Percentiles rank a stretch among this genome's conserved stretches.
Evolutionary conservation across 257 asterid genomes (phyloP).

Genomic region (Nicotiana noctiflora): DNA sequence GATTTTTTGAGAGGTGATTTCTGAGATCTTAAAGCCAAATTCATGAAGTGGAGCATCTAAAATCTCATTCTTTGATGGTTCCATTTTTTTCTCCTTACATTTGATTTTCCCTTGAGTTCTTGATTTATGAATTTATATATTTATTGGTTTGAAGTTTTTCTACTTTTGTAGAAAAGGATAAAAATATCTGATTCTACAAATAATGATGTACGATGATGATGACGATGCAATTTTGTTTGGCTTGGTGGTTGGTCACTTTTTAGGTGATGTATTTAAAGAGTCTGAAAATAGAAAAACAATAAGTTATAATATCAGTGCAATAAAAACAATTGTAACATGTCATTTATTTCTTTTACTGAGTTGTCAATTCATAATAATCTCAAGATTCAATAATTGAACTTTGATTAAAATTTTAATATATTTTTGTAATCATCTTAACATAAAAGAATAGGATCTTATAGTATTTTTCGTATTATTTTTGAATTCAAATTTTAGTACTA

Average conservation of each 20-base stretch:
- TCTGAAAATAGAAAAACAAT: neutral
- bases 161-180: neutral
- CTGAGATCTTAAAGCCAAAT: slow-evolving; percentile 57
- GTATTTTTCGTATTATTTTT: no score
- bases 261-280: neutral
- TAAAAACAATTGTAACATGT: neutral
- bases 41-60: slow-evolving; percentile 47
- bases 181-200: neutral
- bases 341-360: neutral
- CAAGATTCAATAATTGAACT: no score
- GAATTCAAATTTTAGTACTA: no score
- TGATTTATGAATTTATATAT: neutral
- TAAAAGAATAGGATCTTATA: no score
- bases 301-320: neutral
- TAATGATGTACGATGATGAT: neutral
- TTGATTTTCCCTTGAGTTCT: neutral
- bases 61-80: slow-evolving; percentile 28
- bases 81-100: neutral
- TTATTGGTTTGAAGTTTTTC: neutral
- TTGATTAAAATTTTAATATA: no score
- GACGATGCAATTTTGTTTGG: neutral
- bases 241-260: neutral
- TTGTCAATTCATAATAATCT: neutral
- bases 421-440: no score
- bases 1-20: slow-evolving; percentile 42